Evolutionary conservation across 2,329 filamentous ascomycete genomes (phyloP), one percentile per base, ranked within the genome.

Genomic region (Colletotrichum sp.): DNA sequence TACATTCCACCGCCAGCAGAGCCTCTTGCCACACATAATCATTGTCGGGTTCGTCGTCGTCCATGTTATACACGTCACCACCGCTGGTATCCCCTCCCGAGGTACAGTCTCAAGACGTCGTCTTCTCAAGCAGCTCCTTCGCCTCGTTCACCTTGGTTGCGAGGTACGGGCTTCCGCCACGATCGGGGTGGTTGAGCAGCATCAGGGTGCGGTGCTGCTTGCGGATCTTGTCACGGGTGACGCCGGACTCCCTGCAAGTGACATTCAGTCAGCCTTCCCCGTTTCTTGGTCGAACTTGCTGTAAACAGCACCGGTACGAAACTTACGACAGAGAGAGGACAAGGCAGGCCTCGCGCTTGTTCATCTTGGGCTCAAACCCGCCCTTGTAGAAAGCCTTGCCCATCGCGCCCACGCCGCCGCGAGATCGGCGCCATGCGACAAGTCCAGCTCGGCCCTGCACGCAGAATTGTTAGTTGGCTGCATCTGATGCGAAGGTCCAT

Each of bases 91-190:
- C 39, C 60, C 66, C 61, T 58, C 61, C 39, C 68, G n/a, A 12
- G 3, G 34, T 32, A n/a, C 43, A 36, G 43, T 28, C 22, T 79
- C 52, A 82, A 66, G 78, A 79, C 18, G 80, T 75, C 69, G 87
- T 88, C 86, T 98, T 98, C 84, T 99, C 97, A 79, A 99, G 84
- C 78, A 98, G 92, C 84, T 98, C 96, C 86, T 99, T 99, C 52
- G 97, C 97, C 85, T 99, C 97, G 87, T 99, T 99, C 83, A 99
- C 94, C 86, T 99, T 99, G 70, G 96, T 98, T 16, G 97, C 97
- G 60, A 99, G 88, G 84, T 98, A 99, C 9, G 97, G 97, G 83
- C 96, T 98, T 52, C 97, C 97, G 79, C 97, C 97, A 83, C 97
- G 94, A 89, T 99, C 97, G 78, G 97, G 97, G 85, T 99, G 97